Percentiles rank a stretch among this genome's conserved stretches.
Evolutionary conservation across 768 basidiomycete genomes (phyloP).

Genomic region (Boletus subparvulus): DNA sequence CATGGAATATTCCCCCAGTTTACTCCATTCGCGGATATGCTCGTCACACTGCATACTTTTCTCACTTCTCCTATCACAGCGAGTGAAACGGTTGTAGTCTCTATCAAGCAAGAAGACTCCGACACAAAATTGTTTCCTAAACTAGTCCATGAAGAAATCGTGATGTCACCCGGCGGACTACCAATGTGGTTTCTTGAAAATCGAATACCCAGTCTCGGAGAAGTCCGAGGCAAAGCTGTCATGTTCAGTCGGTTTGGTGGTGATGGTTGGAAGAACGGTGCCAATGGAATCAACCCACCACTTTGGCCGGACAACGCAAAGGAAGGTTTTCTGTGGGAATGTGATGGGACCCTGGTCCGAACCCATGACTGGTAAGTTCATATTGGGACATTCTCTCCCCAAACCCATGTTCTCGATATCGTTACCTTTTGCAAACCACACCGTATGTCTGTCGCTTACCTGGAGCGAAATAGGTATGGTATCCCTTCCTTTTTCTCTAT

Average conservation of each 20-base stretch:
- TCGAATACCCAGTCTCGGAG: conserved; percentile 74
- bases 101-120: conserved; percentile 85
- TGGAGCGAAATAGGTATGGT: conserved; percentile 56
- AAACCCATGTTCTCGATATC: background rate
- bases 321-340: conserved; percentile 76
- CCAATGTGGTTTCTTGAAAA: conserved; percentile 84
- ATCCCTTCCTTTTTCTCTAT: conserved; percentile 80
- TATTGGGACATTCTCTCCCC: background rate
- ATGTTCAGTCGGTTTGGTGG: conserved; percentile 80
- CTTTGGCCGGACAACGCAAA: conserved; percentile 80
- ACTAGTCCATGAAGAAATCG: conserved; percentile 66
- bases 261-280: conserved; percentile 67
- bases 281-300: conserved; percentile 84
- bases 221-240: conserved; percentile 83
- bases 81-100: conserved; percentile 80
- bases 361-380: conserved; percentile 79
- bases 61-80: conserved; percentile 55
- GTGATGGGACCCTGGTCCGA: conserved; percentile 64
- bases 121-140: conserved; percentile 55
- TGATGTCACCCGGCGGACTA: conserved; percentile 45
- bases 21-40: conserved; percentile 64
- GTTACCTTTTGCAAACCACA: background rate
- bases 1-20: conserved; percentile 77
- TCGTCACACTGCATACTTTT: conserved; percentile 60
- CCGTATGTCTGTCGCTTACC: conserved; percentile 5